Evolutionary conservation across 441 rosid genomes (phyloP).

Genomic region (Euphorbia schlechtendalii): DNA sequence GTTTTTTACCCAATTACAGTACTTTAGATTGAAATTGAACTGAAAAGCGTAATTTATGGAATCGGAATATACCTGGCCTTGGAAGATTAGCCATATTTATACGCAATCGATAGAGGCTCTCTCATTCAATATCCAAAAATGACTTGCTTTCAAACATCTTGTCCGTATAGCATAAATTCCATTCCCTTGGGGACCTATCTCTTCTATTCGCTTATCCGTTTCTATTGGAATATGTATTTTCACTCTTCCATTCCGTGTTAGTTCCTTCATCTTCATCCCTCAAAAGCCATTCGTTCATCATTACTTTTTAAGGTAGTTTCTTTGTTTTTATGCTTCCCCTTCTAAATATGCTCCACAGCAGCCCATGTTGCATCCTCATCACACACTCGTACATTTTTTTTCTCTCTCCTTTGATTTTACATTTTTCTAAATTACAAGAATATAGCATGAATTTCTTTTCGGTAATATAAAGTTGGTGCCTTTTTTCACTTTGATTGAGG

Average conservation of each 20-base stretch:
- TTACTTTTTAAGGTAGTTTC: background rate
- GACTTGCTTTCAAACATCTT: background rate
- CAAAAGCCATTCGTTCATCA: background rate
- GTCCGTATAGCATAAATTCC: conserved; percentile 8
- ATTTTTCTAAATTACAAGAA: background rate
- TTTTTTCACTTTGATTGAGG: background rate
- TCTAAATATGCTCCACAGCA: background rate
- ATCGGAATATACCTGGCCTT: conserved; percentile 1
- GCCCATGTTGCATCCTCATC: no score
- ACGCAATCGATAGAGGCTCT: conserved; percentile 3
- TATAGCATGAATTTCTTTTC: background rate
- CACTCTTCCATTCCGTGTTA: no score
- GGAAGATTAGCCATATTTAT: background rate
- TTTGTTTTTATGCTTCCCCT: background rate
- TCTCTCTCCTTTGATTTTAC: background rate
- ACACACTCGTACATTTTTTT: background rate
- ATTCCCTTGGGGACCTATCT: background rate
- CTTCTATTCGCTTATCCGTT: background rate
- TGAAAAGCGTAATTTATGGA: background rate
- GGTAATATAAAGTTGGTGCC: background rate
- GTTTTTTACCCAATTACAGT: no score
- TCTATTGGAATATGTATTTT: background rate
- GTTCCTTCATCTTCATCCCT: background rate
- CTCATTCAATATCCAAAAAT: background rate
- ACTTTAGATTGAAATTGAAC: background rate